Base-by-base conservation (phyloP, 306 rosid species). In the Cicer cuneatum region DNA sequence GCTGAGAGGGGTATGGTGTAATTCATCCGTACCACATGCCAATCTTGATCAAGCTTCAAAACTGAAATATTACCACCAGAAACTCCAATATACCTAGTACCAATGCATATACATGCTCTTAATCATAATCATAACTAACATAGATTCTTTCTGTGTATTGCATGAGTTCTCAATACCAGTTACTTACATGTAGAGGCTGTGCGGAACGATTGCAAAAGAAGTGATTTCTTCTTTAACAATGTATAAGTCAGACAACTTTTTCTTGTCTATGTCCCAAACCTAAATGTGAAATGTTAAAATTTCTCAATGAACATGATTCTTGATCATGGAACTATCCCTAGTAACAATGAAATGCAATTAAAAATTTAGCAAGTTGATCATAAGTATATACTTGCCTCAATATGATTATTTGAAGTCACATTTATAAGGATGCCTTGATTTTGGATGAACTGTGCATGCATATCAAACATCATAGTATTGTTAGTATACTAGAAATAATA, bases 221-320 rank as follows among this genome's bases (percentile, higher is more conserved):
- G 96, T 88, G 48, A 93, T 87, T 74, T 89, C 94, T 81, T 83
- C 84, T 65, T 82, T 77, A 59, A 62, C 81, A 76, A 67, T 38
- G 71, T 82, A 86, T 72, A 81, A 86, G 72, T 87, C 78, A 80
- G 77, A 78, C 73, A 84, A 66, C 37, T 66, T 51, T 81, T 89
- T 91, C 80, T 81, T 80, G 59, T 86, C 91, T 43, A 91, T 78
- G 89, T 89, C 92, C 96, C 98, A 93, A 78, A 93, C 92, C 98
- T 93, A 81, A 40, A 60, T 41, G 24, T 59, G 75, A 81, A 72
- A 63, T 51, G 24, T 73, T 9, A 39, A 18, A 41, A 64, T 10
- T 38, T 14, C 5, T 38, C 0, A 40, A 37, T 61, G 29, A 58
- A 51, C 57, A 51, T n/a, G 18, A 49, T 49, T 49, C 7, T 49